Conservation (phyloP, 1,284 basidiomycete species). For the Naganishia albida region DNA sequence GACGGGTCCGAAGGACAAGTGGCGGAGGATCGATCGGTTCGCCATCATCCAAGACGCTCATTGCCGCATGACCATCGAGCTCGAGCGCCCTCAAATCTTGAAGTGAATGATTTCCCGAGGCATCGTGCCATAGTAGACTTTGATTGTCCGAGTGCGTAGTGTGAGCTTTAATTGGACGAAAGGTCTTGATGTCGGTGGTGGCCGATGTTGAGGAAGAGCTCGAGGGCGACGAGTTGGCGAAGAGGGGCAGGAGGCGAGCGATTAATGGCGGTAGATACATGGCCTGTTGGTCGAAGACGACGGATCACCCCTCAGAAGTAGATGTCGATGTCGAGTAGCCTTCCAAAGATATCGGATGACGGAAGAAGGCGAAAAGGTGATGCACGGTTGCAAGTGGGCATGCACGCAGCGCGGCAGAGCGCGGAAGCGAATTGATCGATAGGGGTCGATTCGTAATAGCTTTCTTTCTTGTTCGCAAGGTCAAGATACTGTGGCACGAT, state of each 20-base stretch:
- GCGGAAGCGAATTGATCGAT: too few relatives aligned
- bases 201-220: not conserved
- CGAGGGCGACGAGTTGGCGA: slow-evolving; percentile 1
- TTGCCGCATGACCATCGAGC: slow-evolving; percentile 2
- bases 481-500: too few relatives aligned
- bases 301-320: not conserved
- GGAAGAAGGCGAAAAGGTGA: not conserved
- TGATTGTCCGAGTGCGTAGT: slow-evolving; percentile 17
- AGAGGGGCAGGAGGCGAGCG: slow-evolving; percentile 23
- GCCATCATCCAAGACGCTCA: slow-evolving; percentile 1
- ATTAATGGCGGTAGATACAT: slow-evolving; percentile 29
- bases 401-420: too few relatives aligned
- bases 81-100: slow-evolving; percentile 9
- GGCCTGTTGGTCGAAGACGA: not conserved
- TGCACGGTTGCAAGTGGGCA: not conserved
- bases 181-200: slow-evolving; percentile 17
- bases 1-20: slow-evolving; percentile 17
- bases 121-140: slow-evolving; percentile 30
- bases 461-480: too few relatives aligned
- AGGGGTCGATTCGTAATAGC: not conserved
- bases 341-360: not conserved
- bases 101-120: slow-evolving; percentile 3
- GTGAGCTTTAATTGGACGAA: slow-evolving; percentile 34
- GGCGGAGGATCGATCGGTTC: slow-evolving; percentile 18
- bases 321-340: not conserved